Evolutionary conservation across 2,329 filamentous ascomycete genomes (phyloP).

Genomic region (Epichloe uncinata): DNA sequence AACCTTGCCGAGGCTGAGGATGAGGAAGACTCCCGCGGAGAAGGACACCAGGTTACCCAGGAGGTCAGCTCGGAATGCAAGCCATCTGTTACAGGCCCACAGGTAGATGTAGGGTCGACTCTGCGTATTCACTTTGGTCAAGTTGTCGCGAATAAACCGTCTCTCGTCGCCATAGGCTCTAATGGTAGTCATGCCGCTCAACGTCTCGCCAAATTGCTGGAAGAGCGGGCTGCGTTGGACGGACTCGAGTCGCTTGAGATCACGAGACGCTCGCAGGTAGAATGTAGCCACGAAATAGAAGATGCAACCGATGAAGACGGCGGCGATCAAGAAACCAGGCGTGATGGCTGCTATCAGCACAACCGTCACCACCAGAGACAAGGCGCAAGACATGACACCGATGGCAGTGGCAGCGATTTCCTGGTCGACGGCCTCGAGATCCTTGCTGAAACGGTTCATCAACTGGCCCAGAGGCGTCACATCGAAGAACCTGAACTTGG

Average conservation of each 20-base stretch:
- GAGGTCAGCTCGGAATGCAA: constrained; percentile 81
- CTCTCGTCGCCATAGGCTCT: constrained; percentile 90
- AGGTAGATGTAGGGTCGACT: constrained; percentile 89
- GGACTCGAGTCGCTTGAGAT: constrained; percentile 89
- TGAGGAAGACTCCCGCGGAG: constrained; percentile 84
- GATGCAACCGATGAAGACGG: constrained; percentile 66
- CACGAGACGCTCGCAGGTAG: constrained; percentile 85
- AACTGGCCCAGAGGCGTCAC: constrained; percentile 89
- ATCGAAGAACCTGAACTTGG: constrained; percentile 96
- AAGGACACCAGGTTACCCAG: constrained; percentile 87
- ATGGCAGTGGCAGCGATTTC: constrained; percentile 91
- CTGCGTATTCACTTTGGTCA: constrained; percentile 77
- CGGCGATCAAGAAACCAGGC: constrained; percentile 79
- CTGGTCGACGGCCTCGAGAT: constrained; percentile 88
- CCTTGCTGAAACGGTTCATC: constrained; percentile 98
- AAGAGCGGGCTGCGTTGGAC: constrained; percentile 90
- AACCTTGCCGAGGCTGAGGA: constrained; percentile 67
- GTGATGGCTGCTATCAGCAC: constrained; percentile 79
- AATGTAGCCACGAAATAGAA: constrained; percentile 77
- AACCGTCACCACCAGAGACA: constrained; percentile 69
- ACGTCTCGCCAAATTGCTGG: constrained; percentile 93
- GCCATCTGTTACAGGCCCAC: constrained; percentile 95
- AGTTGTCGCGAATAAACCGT: constrained; percentile 85
- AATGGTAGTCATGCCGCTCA: constrained; percentile 91
- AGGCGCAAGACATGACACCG: constrained; percentile 49